Evolutionary conservation across 2,329 filamentous ascomycete genomes (phyloP).

Genomic region (Zymoseptoria pseudotritici): DNA sequence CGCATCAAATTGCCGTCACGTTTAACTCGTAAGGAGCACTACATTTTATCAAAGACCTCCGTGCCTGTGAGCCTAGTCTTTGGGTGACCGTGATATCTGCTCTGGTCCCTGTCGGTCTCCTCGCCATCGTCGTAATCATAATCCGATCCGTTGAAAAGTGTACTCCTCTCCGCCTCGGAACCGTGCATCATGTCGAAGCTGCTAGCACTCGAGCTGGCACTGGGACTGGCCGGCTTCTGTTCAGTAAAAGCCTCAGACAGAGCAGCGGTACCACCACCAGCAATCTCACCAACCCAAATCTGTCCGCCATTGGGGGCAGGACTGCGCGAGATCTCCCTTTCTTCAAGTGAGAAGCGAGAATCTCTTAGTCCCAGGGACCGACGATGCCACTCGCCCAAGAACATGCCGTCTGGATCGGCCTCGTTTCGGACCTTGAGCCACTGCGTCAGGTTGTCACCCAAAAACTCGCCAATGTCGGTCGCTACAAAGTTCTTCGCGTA

Average conservation of each 20-base stretch:
- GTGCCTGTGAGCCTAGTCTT: slow-evolving; percentile 24
- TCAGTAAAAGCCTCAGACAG: slow-evolving; percentile 23
- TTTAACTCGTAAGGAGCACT: not conserved
- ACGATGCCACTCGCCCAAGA: slow-evolving; percentile 84
- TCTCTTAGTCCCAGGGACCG: slow-evolving; percentile 50
- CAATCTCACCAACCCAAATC: slow-evolving; percentile 29
- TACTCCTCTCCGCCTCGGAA: slow-evolving; percentile 35
- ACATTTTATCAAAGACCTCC: slow-evolving; percentile 34
- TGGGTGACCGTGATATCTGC: slow-evolving; percentile 22
- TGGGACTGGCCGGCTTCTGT: slow-evolving; percentile 22
- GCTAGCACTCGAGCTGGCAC: slow-evolving; percentile 26
- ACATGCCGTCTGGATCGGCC: slow-evolving; percentile 75
- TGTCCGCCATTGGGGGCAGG: slow-evolving; percentile 38
- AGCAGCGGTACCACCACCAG: slow-evolving; percentile 1
- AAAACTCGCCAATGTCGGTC: slow-evolving; percentile 56
- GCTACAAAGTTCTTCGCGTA: slow-evolving; percentile 87
- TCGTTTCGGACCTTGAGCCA: slow-evolving; percentile 63
- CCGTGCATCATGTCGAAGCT: slow-evolving; percentile 42
- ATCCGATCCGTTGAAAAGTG: slow-evolving; percentile 16
- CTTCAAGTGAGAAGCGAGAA: slow-evolving; percentile 33
- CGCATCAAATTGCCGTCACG: not conserved
- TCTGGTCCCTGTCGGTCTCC: slow-evolving; percentile 16
- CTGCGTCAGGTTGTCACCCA: slow-evolving; percentile 57
- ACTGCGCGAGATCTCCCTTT: slow-evolving; percentile 33
- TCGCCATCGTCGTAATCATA: slow-evolving; percentile 15